Conservation (phyloP, 306 rosid genomes). For the Prinsepia uniflora region DNA sequence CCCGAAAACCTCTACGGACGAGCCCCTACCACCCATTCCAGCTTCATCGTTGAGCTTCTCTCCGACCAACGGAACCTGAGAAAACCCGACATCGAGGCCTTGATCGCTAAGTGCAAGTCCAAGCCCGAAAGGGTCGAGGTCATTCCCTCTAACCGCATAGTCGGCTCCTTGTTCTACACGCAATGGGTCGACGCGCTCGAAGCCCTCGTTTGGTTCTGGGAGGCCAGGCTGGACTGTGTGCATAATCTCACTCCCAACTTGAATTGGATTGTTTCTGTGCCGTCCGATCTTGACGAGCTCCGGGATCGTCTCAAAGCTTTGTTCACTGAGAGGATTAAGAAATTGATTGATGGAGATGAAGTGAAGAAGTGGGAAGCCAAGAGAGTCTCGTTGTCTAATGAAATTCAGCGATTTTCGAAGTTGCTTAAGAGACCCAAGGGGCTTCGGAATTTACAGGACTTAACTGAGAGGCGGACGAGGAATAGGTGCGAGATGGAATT, state of each 20-base stretch:
- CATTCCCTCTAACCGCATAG: slow-evolving; percentile 16
- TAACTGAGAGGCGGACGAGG: slow-evolving; percentile 26
- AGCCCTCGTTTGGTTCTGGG: slow-evolving; percentile 62
- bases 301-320: slow-evolving; percentile 33
- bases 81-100: slow-evolving; percentile 20
- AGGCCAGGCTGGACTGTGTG: slow-evolving; percentile 37
- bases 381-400: slow-evolving; percentile 23
- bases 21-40: background rate
- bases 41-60: slow-evolving; percentile 45
- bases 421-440: background rate
- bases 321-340: slow-evolving; percentile 41
- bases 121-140: slow-evolving; percentile 26
- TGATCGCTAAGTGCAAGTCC: slow-evolving; percentile 39
- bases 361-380: slow-evolving; percentile 45
- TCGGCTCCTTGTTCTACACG: slow-evolving; percentile 39
- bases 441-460: accelerated
- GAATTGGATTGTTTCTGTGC: slow-evolving; percentile 25
- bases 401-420: slow-evolving; percentile 19
- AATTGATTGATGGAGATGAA: slow-evolving; percentile 51
- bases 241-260: slow-evolving; percentile 51
- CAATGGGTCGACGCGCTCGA: slow-evolving; percentile 54
- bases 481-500: slow-evolving; percentile 35
- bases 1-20: slow-evolving; percentile 5
- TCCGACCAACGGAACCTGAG: slow-evolving; percentile 12
- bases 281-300: slow-evolving; percentile 48